Evolutionary conservation across 2,329 filamentous ascomycete species (phyloP), one percentile per base, ranked within the genome.

Genomic region (Ampelomyces quisqualis): DNA sequence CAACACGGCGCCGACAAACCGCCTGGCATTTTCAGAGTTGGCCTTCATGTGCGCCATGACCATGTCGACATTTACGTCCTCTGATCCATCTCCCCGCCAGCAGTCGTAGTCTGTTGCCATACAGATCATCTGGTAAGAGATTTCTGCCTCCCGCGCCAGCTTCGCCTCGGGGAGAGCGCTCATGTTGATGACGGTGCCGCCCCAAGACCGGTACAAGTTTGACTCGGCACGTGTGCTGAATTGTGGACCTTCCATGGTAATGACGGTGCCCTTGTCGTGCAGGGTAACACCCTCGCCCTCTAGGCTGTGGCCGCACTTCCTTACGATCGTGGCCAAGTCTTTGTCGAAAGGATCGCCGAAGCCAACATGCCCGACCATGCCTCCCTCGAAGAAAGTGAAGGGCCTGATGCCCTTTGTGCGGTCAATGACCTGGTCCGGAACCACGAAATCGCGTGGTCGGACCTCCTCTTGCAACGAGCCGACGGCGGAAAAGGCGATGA

Each of bases 81-180:
- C 86, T 29, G 79, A 80, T 43, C 82, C 86, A 34, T 79, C 80
- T 14, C 80, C 82, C 65, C 90, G 86, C 93, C 93, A 98, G 81
- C 91, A 97, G 76, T 98, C 93, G 70, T 98, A 98, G 75, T 98
- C 93, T 19, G 93, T 98, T 22, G 89, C 88, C 93, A 98, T 98
- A 77, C 91, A 95, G 63, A 98, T 95, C 81, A 96, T 94, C 75
- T 95, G 90, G 72, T 97, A 97, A 23, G 86, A 86, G 58, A 98
- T 86, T 76, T 98, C 93, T 17, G 93, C 93, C 75, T 98, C 93
- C 38, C 88, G 84, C 7, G 93, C 93, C 14, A 98, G 83, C 77
- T 98, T 98, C 34, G 91, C 87, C 74, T 98, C 93, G 14, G 93
- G 93, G 11, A 98, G 79, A 10, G 85, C 86, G 30, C 88, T 95